Evolutionary conservation across 306 rosid species (phyloP), one percentile per base, ranked within the genome.

Genomic region (Quercus wislizeni): DNA sequence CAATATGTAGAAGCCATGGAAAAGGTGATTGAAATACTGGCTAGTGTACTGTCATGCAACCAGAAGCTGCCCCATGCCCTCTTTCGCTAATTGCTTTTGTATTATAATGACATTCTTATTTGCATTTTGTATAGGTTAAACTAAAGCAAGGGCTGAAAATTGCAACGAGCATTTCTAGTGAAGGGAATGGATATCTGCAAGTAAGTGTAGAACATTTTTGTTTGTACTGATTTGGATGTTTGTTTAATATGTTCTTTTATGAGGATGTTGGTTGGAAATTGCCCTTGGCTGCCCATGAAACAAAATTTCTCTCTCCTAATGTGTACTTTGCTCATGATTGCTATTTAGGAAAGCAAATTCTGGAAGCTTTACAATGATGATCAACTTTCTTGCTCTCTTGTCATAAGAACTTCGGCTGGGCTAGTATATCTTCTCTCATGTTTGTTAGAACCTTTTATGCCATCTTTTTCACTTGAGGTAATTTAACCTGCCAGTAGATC

Each of bases 1-100:
- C 92, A 91, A 77, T 92, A 95, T 81, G 73, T 92, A 55, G 99
- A 92, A 74, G 87, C 95, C 52, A 95, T 95, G 99, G 99, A 95
- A 82, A 92, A 95, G 99, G 98, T 94, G 82, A 43, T 15, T 72
- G 55, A 31, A 65, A 65, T 31, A 31, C 46, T 65, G 56, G 74
- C 17, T 65, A 6, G 64, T 65, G 31, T 35, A 35, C 8, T 65
- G 31, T 38, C 41, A 5, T 62, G 69, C 69, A 65, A 31, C 33
- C 19, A 65, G 23, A 65, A 31, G 21, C 46, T 31, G 23, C 43
- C 38, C 23, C 49, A 6, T 30, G 43, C 49, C 2, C 46, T 18
- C 3, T 65, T 65, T 65, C 3, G 6, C 49, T 30, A 38, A 27
- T 70, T 78, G 27, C 61, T 80, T 70, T 69, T 76, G 70, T 31